These are phyloP conservation scores for Ananas comosus DNA, from an alignment of 176 grass and related monocot genomes.

Conservation along the genomic window DNA sequence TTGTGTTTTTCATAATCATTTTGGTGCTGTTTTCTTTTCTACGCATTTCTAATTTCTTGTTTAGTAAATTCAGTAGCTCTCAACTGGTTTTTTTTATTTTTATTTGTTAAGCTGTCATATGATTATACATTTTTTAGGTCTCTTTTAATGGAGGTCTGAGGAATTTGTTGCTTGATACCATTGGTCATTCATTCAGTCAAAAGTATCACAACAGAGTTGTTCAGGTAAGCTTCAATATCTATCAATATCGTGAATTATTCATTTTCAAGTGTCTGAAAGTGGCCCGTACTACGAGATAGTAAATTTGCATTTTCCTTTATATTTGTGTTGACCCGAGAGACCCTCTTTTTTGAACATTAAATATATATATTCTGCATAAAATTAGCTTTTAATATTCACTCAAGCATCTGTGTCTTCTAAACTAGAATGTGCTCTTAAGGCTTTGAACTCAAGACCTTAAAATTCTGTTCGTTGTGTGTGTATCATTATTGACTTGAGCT, in stretches of 20 bases:
- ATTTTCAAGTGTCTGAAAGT: neutral
- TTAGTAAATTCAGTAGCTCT: neutral
- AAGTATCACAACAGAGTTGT: slow-evolving; percentile 83
- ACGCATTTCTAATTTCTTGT: neutral
- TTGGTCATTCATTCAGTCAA: slow-evolving; percentile 64
- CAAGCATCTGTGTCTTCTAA: no score
- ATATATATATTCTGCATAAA: neutral
- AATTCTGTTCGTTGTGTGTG: no score
- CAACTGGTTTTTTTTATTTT: slow-evolving; percentile 1
- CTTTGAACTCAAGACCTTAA: no score
- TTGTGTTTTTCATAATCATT: neutral
- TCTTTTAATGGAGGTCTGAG: slow-evolving; percentile 57
- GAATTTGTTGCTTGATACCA: slow-evolving; percentile 70
- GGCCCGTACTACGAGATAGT: neutral
- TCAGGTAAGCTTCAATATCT: slow-evolving; percentile 39
- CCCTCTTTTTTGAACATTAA: neutral
- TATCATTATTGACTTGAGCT: no score
- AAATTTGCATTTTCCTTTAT: neutral
- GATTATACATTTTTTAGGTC: slow-evolving; percentile 66
- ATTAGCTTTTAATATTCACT: no score
- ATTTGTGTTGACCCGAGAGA: neutral
- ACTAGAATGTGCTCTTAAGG: no score
- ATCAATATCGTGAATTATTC: neutral
- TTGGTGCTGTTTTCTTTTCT: neutral
- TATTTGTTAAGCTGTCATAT: slow-evolving; percentile 28